Evolutionary conservation across 1,284 basidiomycete genomes (phyloP).

Genomic region (Ustilago xerochloae): DNA sequence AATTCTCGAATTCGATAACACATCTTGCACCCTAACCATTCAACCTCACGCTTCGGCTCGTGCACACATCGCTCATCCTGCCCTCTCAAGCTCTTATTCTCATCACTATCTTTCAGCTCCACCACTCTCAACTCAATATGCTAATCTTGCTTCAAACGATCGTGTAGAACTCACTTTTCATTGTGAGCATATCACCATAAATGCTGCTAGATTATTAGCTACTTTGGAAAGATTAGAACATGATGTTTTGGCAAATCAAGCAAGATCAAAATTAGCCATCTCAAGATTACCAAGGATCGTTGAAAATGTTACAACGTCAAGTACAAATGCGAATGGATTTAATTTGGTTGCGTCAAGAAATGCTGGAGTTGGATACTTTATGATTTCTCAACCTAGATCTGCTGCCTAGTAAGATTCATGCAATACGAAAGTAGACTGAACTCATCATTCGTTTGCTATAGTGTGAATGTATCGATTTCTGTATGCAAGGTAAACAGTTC

Average conservation of each 20-base stretch:
- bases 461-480: no score
- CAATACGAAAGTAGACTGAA: no score
- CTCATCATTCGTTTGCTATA: no score
- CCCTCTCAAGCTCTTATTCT: slow-evolving; percentile 38
- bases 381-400: slow-evolving; percentile 10
- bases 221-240: slow-evolving; percentile 46
- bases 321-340: neutral
- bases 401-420: neutral
- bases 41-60: slow-evolving; percentile 47
- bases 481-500: neutral
- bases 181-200: slow-evolving; percentile 40
- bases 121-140: slow-evolving; percentile 34
- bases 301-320: neutral
- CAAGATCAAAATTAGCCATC: slow-evolving; percentile 6
- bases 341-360: neutral
- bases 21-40: slow-evolving; percentile 46
- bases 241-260: slow-evolving; percentile 38
- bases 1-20: slow-evolving; percentile 49
- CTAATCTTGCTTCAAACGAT: slow-evolving; percentile 15
- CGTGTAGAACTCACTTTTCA: slow-evolving; percentile 55
- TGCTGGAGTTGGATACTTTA: slow-evolving; percentile 15
- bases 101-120: slow-evolving; percentile 48
- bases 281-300: slow-evolving; percentile 20
- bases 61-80: slow-evolving; percentile 35
- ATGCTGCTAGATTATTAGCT: slow-evolving; percentile 40